A percentile compares a stretch with the other conserved stretches of the same genome.
phyloP scores from a whole-genome alignment of 345 rosid species.

The Limnanthes douglasii region DNA sequence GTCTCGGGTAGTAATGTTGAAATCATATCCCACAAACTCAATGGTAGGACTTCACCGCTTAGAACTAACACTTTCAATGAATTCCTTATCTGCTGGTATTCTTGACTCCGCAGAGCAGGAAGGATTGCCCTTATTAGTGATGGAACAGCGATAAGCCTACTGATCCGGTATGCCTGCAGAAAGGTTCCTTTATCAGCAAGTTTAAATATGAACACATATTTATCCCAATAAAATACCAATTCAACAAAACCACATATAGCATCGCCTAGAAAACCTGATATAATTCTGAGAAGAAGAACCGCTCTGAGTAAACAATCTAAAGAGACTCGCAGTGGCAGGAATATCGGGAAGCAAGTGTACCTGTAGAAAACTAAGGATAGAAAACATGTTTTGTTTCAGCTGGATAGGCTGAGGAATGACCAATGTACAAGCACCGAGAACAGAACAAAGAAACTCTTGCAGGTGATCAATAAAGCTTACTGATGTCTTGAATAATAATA shows the following conservation, averaged over 20 bases:
- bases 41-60: conserved; percentile 75
- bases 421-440: conserved; percentile 49
- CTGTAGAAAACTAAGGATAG: conserved; percentile 51
- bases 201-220: conserved; percentile 6
- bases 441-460: conserved; percentile 76
- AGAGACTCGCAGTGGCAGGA: conserved; percentile 2
- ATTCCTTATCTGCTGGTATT: conserved; percentile 15
- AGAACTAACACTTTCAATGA: conserved; percentile 64
- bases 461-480: conserved; percentile 85
- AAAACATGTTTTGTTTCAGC: conserved; percentile 29
- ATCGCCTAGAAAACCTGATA: not conserved
- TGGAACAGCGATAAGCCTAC: conserved; percentile 71
- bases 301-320: not conserved
- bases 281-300: conserved; percentile 1
- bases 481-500: conserved; percentile 67
- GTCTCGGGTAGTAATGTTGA: conserved; percentile 46
- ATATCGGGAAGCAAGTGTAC: conserved; percentile 16
- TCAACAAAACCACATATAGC: conserved; percentile 1
- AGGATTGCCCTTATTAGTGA: conserved; percentile 62
- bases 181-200: conserved; percentile 5
- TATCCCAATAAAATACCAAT: conserved; percentile 2
- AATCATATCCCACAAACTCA: conserved; percentile 70
- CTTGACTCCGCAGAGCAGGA: conserved; percentile 46
- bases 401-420: conserved; percentile 48
- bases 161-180: conserved; percentile 59